Base-by-base conservation (phyloP, 2,329 filamentous ascomycete species). In the Chrysoporthe cubensis region DNA sequence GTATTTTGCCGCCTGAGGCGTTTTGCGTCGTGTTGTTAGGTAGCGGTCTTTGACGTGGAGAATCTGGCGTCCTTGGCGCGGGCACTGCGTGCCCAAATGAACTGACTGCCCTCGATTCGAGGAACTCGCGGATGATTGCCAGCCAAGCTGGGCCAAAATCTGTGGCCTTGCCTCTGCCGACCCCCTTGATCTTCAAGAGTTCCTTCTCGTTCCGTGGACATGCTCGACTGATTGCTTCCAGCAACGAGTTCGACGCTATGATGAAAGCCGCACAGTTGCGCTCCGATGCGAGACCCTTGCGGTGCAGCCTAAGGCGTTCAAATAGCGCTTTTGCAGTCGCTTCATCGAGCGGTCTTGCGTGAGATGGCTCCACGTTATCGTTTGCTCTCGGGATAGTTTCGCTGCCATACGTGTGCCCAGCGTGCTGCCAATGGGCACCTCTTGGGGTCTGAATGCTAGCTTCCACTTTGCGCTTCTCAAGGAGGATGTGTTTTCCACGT, bases 61-160 rank as follows among this genome's bases (percentile, higher is more conserved):
- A 18, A 18, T 18, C 44, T 21, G 59, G 14, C 6, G 32, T 43
- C 32, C 11, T 42, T 4, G 40, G 44, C 2, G 7, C 18, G 14
- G 54, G 26, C 18, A 7, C 6, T n/a, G 3, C n/a, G 18, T 40
- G 37, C 16, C 21, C 46, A 26, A 37, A 59, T 3, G 4, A 16
- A 7, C 6, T 11, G 40, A 8, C 18, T 14, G 34, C 48, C 16
- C n/a, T 26, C 8, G 43, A 26, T 9, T 61, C 37, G 32, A 69
- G 44, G 18, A 66, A 61, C 5, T 56, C 18, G 13, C 21, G 40
- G 14, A 61, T 56, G 43, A 69, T 69, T 4, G 40, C 60, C 26
- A 69, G 40, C 67, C 67, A 69, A 5, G 44, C 64, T n/a, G 54
- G n/a, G 32, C 67, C 64, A 54, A n/a, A 66, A 4, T 61, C 52